Evolutionary conservation across 352 stramenopile species (phyloP).

Genomic region (Elongisporangium undulatum): DNA sequence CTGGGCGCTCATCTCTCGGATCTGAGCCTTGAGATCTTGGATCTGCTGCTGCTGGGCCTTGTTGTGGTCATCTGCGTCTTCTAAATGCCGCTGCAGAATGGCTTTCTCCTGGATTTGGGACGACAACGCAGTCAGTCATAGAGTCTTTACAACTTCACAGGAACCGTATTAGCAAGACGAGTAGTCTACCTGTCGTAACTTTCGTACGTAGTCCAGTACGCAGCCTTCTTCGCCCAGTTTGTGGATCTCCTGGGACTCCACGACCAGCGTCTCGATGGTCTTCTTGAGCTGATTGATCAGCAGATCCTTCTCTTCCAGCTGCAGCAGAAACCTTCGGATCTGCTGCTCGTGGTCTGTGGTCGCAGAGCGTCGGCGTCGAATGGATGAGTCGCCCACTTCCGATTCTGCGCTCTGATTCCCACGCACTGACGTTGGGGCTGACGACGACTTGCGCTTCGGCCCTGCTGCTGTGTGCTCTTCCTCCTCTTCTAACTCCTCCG

Average conservation of each 20-base stretch:
- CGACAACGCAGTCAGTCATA: neutral
- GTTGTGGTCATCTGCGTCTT: conserved; percentile 78
- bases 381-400: neutral
- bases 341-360: conserved; percentile 21
- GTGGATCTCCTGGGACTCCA: conserved; percentile 68
- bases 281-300: conserved; percentile 75
- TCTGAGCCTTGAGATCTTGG: conserved; percentile 69
- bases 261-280: conserved; percentile 72
- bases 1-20: conserved; percentile 33
- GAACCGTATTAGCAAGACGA: neutral
- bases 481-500: conserved; percentile 1
- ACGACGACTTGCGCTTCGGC: neutral
- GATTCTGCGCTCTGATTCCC: neutral
- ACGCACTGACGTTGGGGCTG: conserved; percentile 1
- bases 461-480: neutral
- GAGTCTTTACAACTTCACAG: neutral
- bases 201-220: conserved; percentile 83
- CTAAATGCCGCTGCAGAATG: conserved; percentile 54
- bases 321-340: conserved; percentile 32
- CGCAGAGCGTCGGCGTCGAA: conserved; percentile 2
- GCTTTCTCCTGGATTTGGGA: conserved; percentile 41
- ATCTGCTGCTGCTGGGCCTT: conserved; percentile 71
- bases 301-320: conserved; percentile 83
- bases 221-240: conserved; percentile 77
- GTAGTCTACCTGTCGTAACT: conserved; percentile 60